These are phyloP conservation scores for Glomus cerebriforme DNA, from an alignment of 192 early-diverging fungal species.

Conservation along the genomic window DNA sequence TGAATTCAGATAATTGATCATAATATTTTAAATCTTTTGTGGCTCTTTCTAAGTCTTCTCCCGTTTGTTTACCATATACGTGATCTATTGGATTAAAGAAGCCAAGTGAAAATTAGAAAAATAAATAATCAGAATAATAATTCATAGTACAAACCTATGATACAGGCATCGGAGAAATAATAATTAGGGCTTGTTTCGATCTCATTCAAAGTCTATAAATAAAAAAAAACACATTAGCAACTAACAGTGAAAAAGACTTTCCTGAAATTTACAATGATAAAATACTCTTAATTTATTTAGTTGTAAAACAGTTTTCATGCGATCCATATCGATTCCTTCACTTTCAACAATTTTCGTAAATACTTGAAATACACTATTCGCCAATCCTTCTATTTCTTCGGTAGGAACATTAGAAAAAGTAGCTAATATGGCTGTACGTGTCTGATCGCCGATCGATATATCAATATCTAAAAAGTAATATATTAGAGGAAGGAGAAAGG, in stretches of 20 bases:
- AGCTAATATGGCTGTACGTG: slow-evolving; percentile 46
- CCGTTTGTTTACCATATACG: slow-evolving; percentile 54
- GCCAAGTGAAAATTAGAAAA: background rate
- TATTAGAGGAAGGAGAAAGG: no score
- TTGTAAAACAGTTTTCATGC: slow-evolving; percentile 55
- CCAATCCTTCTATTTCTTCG: slow-evolving; percentile 52
- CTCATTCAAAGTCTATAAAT: slow-evolving; percentile 37
- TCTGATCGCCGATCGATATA: slow-evolving; percentile 48
- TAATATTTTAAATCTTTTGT: slow-evolving; percentile 49
- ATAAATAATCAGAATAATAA: background rate
- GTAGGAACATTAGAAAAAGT: slow-evolving; percentile 56
- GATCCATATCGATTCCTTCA: slow-evolving; percentile 60
- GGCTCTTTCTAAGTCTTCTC: slow-evolving; percentile 48
- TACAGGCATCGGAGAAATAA: slow-evolving; percentile 34
- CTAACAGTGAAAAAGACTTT: background rate
- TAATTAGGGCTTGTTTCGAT: slow-evolving; percentile 44
- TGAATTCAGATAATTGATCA: slow-evolving; percentile 44
- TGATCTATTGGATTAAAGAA: slow-evolving; percentile 42
- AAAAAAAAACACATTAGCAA: background rate
- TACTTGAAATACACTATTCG: slow-evolving; percentile 46
- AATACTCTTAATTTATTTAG: slow-evolving; percentile 52
- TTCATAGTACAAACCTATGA: slow-evolving; percentile 30
- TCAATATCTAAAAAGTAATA: slow-evolving; percentile 39
- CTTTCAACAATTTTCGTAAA: slow-evolving; percentile 45
- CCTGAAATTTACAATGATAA: background rate